Base-by-base conservation (phyloP, 805 yeast genomes). In the Schizosaccharomyces lindneri region DNA sequence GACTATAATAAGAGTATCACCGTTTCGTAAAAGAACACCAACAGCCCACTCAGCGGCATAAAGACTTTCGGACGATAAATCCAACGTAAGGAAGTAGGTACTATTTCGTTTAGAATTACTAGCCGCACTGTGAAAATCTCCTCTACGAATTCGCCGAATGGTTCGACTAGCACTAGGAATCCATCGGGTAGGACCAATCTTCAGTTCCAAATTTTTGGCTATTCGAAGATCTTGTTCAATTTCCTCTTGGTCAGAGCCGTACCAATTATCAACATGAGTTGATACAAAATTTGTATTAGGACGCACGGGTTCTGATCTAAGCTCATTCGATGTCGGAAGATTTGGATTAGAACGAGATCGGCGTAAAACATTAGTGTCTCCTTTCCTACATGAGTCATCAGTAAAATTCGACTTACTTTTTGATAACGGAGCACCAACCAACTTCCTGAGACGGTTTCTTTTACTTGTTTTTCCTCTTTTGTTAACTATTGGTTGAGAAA, bases 1-100 rank as follows among this genome's bases (percentile, higher is more conserved):
- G 4, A 87, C 80, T 24, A 87, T 79, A 69, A 85, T 86, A 62
- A 88, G 71, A 0, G 88, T 87, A 62, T 87, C 84, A 0, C 93
- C 93, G 67, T 86, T 88, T 27, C 82, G 84, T 59, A 88, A 75
- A 0, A 87, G 83, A 0, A 95, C 80, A 1, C 97, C 97, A 66
- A 89, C 76, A 55, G 88, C 80, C 85, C 95, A 88, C 67, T 87
- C 93, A 27, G 89, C 74, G 0, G 96, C 93, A 70, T 84, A 85
- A 48, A 77, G 76, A 1, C 95, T 83, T 69, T 87, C 96, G 0
- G 87, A 84, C 3, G 90, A 81, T 64, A 84, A 78, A 69, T 89
- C 96, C 74, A 84, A 79, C 67, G 93, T 87, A 24, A 87, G 77
- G 59, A 88, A 72, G 70, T 82, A 87, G 68, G 85, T 79, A 66